A percentile compares a stretch with the other conserved stretches of the same genome.
phyloP scores from a whole-genome alignment of 257 asterid genomes.

The Anisodus acutangulus region DNA sequence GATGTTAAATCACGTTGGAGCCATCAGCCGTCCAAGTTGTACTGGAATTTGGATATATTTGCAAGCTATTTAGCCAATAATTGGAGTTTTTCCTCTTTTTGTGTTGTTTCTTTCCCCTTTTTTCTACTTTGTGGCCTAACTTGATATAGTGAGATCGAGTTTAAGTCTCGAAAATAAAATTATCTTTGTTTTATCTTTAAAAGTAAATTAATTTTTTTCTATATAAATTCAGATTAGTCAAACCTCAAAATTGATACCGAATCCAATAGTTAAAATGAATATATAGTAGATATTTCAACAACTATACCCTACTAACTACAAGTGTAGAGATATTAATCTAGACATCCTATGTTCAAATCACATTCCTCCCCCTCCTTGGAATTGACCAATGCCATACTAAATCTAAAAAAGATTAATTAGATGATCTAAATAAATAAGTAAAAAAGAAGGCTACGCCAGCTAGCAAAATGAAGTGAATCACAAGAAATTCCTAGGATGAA shows the following conservation, averaged over 20 bases:
- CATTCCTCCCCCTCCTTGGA: background rate
- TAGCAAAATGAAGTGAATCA: background rate
- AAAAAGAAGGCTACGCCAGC: background rate
- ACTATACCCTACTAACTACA: background rate
- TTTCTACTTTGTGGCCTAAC: background rate
- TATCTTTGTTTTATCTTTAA: too few species aligned
- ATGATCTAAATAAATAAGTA: background rate
- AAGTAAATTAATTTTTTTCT: too few species aligned
- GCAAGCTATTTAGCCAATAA: background rate
- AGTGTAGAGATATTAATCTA: too few species aligned
- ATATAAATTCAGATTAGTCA: too few species aligned
- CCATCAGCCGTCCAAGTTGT: constrained; percentile 13
- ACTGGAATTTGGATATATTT: background rate
- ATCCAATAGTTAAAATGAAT: too few species aligned
- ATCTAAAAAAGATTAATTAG: background rate
- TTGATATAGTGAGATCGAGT: background rate
- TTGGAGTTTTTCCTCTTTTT: background rate
- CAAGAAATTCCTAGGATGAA: background rate
- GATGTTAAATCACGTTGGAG: background rate
- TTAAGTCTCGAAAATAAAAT: too few species aligned
- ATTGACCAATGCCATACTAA: background rate
- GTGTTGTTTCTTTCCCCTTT: background rate
- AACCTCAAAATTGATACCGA: too few species aligned
- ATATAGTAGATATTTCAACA: background rate
- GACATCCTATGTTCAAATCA: background rate